Evolutionary conservation across 2,329 filamentous ascomycete genomes (phyloP).

Genomic region (Beauveria pseudobassiana): DNA sequence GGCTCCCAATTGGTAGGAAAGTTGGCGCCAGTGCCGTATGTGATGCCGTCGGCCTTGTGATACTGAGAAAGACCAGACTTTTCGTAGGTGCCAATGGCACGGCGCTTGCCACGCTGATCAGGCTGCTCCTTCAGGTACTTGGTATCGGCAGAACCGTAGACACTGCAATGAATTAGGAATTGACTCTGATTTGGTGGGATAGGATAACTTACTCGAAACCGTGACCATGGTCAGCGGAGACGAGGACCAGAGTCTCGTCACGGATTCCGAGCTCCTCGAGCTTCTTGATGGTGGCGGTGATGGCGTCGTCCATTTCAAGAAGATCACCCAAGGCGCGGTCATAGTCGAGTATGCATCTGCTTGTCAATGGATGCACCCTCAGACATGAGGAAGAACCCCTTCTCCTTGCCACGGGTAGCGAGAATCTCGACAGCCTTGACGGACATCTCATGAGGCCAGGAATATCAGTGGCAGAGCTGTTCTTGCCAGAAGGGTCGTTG

Average conservation of each 20-base stretch:
- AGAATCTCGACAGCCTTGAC: slow-evolving; percentile 78
- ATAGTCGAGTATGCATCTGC: slow-evolving; percentile 80
- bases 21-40: slow-evolving; percentile 65
- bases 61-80: slow-evolving; percentile 72
- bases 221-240: slow-evolving; percentile 84
- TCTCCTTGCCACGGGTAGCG: slow-evolving; percentile 54
- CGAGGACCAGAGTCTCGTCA: slow-evolving; percentile 69
- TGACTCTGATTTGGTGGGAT: not conserved
- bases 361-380: slow-evolving; percentile 84
- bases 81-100: slow-evolving; percentile 66
- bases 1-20: slow-evolving; percentile 84
- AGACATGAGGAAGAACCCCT: slow-evolving; percentile 82
- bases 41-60: slow-evolving; percentile 50
- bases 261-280: slow-evolving; percentile 59
- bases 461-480: slow-evolving; percentile 60
- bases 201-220: slow-evolving; percentile 57
- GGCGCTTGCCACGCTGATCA: slow-evolving; percentile 64
- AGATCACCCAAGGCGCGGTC: slow-evolving; percentile 79
- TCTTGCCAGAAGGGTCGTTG: slow-evolving; percentile 62
- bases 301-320: slow-evolving; percentile 76
- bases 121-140: slow-evolving; percentile 61
- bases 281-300: slow-evolving; percentile 65
- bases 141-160: slow-evolving; percentile 76
- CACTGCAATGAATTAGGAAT: slow-evolving; percentile 28
- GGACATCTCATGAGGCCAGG: slow-evolving; percentile 87